A percentile compares a stretch with the other conserved stretches of the same genome.
These are phyloP conservation scores for Cucurbita pepo DNA, from an alignment of 306 rosid genomes.

Conservation along the genomic window DNA sequence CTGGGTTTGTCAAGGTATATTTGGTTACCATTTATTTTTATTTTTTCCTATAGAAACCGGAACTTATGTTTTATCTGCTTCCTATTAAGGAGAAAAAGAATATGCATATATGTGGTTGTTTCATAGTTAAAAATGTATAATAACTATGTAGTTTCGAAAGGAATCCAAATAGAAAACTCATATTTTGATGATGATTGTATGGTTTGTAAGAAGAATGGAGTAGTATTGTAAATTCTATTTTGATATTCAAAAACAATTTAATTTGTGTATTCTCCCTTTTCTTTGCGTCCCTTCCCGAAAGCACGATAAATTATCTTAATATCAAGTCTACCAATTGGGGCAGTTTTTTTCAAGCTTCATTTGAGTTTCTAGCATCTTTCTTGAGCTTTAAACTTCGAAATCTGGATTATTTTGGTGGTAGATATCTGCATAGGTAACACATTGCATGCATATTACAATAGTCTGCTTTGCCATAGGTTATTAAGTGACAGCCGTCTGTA, in stretches of 20 bases:
- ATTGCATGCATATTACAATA: background rate
- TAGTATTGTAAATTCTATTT: background rate
- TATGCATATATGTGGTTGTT: background rate
- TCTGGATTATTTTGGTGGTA: background rate
- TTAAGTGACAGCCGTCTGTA: background rate
- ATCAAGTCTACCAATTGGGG: background rate
- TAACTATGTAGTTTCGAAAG: background rate
- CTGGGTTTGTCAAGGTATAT: constrained; percentile 84
- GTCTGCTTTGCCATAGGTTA: background rate
- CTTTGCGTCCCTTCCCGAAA: background rate
- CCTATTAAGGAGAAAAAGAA: background rate
- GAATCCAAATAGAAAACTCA: background rate
- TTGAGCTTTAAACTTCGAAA: background rate
- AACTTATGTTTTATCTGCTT: background rate
- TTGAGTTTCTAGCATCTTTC: background rate
- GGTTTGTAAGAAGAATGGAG: background rate
- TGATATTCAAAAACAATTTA: background rate
- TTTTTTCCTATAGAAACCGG: background rate
- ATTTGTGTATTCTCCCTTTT: background rate
- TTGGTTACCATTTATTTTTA: background rate
- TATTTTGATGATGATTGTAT: background rate
- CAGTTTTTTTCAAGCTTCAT: background rate
- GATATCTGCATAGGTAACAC: background rate
- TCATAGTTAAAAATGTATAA: background rate
- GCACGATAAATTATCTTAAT: background rate